Evolutionary conservation across 2,329 filamentous ascomycete genomes (phyloP).

Genomic region (Cercospora nicotianae): DNA sequence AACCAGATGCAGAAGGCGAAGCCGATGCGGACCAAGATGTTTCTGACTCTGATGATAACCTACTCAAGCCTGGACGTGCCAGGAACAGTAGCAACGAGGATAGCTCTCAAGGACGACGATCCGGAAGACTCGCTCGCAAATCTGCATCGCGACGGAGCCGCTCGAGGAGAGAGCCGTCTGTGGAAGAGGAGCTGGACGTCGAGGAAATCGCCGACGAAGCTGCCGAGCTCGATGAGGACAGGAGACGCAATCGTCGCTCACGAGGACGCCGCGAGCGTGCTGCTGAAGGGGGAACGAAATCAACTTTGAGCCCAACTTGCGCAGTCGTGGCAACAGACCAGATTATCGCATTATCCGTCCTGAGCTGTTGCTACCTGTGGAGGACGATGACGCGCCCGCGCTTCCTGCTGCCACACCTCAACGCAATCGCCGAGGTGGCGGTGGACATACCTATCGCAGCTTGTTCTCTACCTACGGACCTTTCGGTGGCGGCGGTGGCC

Average conservation of each 20-base stretch:
- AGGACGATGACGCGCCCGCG: conserved; percentile 69
- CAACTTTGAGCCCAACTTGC: conserved; percentile 51
- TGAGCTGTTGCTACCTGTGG: conserved; percentile 67
- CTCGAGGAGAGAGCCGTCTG: conserved; percentile 46
- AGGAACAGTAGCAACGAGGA: conserved; percentile 50
- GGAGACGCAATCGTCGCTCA: conserved; percentile 43
- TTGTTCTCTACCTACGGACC: conserved; percentile 89
- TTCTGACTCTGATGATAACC: conserved; percentile 52
- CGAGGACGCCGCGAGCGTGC: conserved; percentile 36
- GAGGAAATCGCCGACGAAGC: conserved; percentile 57
- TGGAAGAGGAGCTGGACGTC: conserved; percentile 48
- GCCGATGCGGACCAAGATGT: conserved; percentile 56
- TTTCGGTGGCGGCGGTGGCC: conserved; percentile 81
- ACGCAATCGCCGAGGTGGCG: conserved; percentile 61
- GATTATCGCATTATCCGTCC: conserved; percentile 86
- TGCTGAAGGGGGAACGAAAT: conserved; percentile 31
- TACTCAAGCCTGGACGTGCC: conserved; percentile 45
- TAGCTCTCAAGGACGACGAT: conserved; percentile 45
- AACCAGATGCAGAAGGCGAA: conserved; percentile 59
- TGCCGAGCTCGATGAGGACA: conserved; percentile 58
- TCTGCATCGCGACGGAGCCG: conserved; percentile 50
- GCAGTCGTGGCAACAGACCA: conserved; percentile 67
- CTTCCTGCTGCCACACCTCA: conserved; percentile 60
- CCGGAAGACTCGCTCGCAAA: conserved; percentile 52
- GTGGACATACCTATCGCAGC: conserved; percentile 67